Evolutionary conservation across 805 yeast species (phyloP).

Genomic region (Vanderwaltozyma verrucispora): DNA sequence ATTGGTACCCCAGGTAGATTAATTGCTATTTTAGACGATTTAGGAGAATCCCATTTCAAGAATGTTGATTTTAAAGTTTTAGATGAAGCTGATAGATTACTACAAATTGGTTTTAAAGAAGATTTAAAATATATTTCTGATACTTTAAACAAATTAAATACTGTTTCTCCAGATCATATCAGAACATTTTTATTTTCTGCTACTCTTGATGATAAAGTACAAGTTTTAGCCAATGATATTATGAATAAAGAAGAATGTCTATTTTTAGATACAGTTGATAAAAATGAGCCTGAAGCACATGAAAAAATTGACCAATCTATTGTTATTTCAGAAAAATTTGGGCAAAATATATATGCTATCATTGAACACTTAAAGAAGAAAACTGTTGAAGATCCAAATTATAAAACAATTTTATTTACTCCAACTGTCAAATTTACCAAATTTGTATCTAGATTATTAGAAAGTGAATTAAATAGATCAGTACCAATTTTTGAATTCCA

Average conservation of each 20-base stretch:
- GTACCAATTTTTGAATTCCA: slow-evolving; percentile 41
- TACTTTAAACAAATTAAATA: slow-evolving; percentile 31
- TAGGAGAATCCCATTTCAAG: slow-evolving; percentile 37
- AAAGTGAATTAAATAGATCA: slow-evolving; percentile 19
- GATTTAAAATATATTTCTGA: slow-evolving; percentile 51
- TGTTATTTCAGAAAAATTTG: slow-evolving; percentile 42
- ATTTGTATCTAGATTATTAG: slow-evolving; percentile 39
- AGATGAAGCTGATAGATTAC: slow-evolving; percentile 86
- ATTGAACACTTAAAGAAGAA: slow-evolving; percentile 37
- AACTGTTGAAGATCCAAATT: slow-evolving; percentile 31
- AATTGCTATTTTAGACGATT: slow-evolving; percentile 43
- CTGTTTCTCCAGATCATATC: slow-evolving; percentile 29
- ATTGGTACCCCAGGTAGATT: slow-evolving; percentile 90
- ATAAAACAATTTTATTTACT: slow-evolving; percentile 74
- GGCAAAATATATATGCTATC: slow-evolving; percentile 52
- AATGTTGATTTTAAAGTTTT: slow-evolving; percentile 56
- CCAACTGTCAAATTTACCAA: slow-evolving; percentile 69
- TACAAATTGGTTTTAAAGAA: slow-evolving; percentile 70
- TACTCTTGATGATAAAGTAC: slow-evolving; percentile 64
- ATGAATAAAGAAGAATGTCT: slow-evolving; percentile 43
- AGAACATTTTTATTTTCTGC: slow-evolving; percentile 81
- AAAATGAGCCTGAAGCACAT: slow-evolving; percentile 66
- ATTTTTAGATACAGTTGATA: slow-evolving; percentile 64
- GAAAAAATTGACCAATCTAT: slow-evolving; percentile 65
- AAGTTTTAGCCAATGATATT: slow-evolving; percentile 48